Conservation (phyloP, 257 asterid species). For the Scutellaria galericulata region DNA sequence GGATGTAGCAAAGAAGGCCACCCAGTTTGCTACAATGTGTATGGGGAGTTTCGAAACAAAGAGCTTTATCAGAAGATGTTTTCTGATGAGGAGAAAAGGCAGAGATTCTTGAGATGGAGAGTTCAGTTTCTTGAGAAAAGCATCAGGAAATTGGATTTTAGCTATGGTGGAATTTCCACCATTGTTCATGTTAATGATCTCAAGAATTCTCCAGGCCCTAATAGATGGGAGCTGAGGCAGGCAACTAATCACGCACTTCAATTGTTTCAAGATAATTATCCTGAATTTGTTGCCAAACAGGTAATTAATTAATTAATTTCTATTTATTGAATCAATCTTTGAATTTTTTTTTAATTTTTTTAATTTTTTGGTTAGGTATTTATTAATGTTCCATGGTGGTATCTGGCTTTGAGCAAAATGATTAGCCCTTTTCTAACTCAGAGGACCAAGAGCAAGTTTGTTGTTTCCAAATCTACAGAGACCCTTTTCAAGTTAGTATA, state of each 20-base stretch:
- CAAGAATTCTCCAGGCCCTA: conserved; percentile 42
- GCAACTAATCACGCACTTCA: conserved; percentile 44
- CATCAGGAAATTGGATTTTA: conserved; percentile 43
- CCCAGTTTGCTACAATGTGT: conserved; percentile 49
- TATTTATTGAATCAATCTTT: background rate
- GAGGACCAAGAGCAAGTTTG: conserved; percentile 47
- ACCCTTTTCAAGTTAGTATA: conserved; percentile 43
- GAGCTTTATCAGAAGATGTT: conserved; percentile 34
- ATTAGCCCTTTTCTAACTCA: conserved; percentile 50
- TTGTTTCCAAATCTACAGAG: conserved; percentile 36
- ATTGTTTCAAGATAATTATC: conserved; percentile 50
- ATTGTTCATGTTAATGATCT: conserved; percentile 47
- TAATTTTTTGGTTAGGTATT: conserved; percentile 35
- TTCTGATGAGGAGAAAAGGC: conserved; percentile 40
- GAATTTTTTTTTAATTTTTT: background rate
- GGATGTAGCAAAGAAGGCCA: conserved; percentile 43
- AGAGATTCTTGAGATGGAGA: conserved; percentile 43
- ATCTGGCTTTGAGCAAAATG: conserved; percentile 43
- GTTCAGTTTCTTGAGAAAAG: conserved; percentile 44
- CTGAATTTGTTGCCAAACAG: conserved; percentile 54
- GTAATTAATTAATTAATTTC: background rate
- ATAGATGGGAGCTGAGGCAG: conserved; percentile 38
- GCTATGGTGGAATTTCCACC: conserved; percentile 34
- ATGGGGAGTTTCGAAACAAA: conserved; percentile 43
- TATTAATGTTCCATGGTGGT: conserved; percentile 55